Percentiles rank a stretch among this genome's conserved stretches.
phyloP scores from a whole-genome alignment of 139 green algal genomes.

The Coelastrella sp. region DNA sequence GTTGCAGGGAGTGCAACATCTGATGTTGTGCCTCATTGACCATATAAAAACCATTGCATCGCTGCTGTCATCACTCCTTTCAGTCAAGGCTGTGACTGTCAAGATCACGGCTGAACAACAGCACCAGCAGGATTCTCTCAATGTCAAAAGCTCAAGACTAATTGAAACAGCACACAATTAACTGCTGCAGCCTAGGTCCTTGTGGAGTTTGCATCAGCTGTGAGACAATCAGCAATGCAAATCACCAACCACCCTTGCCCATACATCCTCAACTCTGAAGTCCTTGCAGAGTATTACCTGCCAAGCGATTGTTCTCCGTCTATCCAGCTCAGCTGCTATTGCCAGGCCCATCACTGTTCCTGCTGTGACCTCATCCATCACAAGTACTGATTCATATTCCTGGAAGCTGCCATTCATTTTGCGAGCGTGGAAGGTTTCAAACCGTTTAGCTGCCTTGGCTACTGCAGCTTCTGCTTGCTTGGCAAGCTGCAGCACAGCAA shows the following conservation, averaged over 20 bases:
- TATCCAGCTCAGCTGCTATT: slow-evolving; percentile 16
- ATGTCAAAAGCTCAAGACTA: too few species aligned
- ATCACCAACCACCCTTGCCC: too few species aligned
- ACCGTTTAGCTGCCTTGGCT: slow-evolving; percentile 27
- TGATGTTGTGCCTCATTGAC: neutral
- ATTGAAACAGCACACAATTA: too few species aligned
- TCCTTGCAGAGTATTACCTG: slow-evolving; percentile 19
- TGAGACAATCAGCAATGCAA: too few species aligned
- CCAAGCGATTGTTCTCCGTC: slow-evolving; percentile 16
- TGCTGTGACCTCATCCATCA: slow-evolving; percentile 27
- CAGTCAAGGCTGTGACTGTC: neutral
- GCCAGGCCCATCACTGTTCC: neutral
- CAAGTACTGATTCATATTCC: slow-evolving; percentile 18
- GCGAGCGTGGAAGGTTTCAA: neutral
- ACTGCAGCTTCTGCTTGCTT: slow-evolving; percentile 13
- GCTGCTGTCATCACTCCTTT: neutral
- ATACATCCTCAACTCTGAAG: neutral
- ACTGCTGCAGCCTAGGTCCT: too few species aligned
- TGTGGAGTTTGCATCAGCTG: too few species aligned
- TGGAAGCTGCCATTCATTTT: slow-evolving; percentile 21
- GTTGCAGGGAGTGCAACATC: too few species aligned
- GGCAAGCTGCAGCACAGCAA: neutral
- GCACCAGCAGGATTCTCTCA: neutral
- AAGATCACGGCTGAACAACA: neutral
- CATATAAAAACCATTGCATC: neutral